Evolutionary conservation across 2,329 filamentous ascomycete genomes (phyloP).

Genomic region (Endothia cerciana): DNA sequence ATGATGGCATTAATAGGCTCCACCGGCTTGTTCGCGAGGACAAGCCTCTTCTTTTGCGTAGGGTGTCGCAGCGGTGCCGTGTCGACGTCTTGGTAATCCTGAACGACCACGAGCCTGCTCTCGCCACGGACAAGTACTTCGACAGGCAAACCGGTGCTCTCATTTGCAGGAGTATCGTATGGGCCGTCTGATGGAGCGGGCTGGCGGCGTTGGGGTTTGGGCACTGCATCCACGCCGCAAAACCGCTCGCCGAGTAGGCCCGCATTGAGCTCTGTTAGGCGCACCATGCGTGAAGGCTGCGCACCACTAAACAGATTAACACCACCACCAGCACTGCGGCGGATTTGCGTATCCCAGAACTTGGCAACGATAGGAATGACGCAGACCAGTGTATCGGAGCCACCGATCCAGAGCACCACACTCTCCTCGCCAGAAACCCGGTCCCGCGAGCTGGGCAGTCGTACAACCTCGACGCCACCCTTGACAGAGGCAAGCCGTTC

Average conservation of each 20-base stretch:
- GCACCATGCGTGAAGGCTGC: slow-evolving; percentile 59
- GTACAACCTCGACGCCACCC: slow-evolving; percentile 56
- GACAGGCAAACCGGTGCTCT: slow-evolving; percentile 47
- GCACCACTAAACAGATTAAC: slow-evolving; percentile 60
- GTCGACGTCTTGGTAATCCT: slow-evolving; percentile 51
- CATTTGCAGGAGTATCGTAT: slow-evolving; percentile 33
- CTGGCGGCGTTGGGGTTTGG: slow-evolving; percentile 34
- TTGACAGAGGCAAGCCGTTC: slow-evolving; percentile 56
- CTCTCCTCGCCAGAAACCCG: slow-evolving; percentile 56
- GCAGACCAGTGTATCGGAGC: slow-evolving; percentile 57
- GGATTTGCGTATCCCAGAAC: slow-evolving; percentile 64
- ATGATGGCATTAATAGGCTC: slow-evolving; percentile 57
- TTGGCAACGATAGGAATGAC: slow-evolving; percentile 58
- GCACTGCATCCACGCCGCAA: slow-evolving; percentile 53
- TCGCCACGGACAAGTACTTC: slow-evolving; percentile 61
- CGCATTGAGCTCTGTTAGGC: slow-evolving; percentile 55
- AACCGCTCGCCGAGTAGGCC: slow-evolving; percentile 62
- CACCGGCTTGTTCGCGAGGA: slow-evolving; percentile 32
- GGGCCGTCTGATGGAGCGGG: slow-evolving; percentile 18
- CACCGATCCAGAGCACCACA: slow-evolving; percentile 60
- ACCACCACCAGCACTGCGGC: slow-evolving; percentile 50
- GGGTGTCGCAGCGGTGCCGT: slow-evolving; percentile 31
- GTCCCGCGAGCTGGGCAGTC: slow-evolving; percentile 46
- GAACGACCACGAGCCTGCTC: slow-evolving; percentile 57
- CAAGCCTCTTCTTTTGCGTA: slow-evolving; percentile 32